phyloP scores from a whole-genome alignment of 2,329 filamentous ascomycete genomes.

The Aspergillus uvarum region DNA sequence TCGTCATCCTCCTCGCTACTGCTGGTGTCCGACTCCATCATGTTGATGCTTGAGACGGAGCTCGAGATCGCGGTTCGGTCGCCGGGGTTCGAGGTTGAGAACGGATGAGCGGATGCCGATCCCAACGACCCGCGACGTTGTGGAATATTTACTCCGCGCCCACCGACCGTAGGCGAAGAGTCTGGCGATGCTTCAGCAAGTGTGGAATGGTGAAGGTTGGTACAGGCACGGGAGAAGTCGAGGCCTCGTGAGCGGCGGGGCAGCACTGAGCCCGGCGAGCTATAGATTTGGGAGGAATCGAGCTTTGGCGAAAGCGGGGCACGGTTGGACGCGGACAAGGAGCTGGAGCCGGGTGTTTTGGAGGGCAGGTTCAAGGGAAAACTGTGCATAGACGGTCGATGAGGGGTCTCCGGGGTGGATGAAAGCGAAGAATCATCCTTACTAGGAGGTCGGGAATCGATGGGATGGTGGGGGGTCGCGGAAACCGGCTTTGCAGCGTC shows the following conservation, averaged over 20 bases:
- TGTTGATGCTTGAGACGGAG: conserved; percentile 76
- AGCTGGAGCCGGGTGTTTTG: conserved; percentile 42
- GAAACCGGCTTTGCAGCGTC: conserved; percentile 61
- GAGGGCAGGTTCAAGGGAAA: conserved; percentile 70
- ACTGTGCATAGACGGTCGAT: conserved; percentile 64
- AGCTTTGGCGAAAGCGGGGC: conserved; percentile 79
- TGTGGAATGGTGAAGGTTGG: conserved; percentile 92
- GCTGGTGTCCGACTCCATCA: conserved; percentile 77
- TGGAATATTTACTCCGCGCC: conserved; percentile 63
- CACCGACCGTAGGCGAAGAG: conserved; percentile 81
- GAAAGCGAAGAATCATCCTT: conserved; percentile 66
- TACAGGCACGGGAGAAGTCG: conserved; percentile 90
- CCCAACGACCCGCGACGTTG: conserved; percentile 62
- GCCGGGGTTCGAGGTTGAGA: conserved; percentile 68
- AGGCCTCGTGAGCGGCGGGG: conserved; percentile 85
- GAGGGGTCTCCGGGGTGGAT: conserved; percentile 66
- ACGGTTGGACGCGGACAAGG: conserved; percentile 56
- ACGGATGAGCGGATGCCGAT: conserved; percentile 58
- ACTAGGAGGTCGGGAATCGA: conserved; percentile 54
- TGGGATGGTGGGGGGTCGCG: conserved; percentile 60
- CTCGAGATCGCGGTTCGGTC: conserved; percentile 74
- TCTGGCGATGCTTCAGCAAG: conserved; percentile 88
- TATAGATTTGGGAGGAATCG: conserved; percentile 80
- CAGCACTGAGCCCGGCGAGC: conserved; percentile 81
- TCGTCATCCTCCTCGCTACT: conserved; percentile 63